These are phyloP conservation scores for Suillus tomentosus DNA, from an alignment of 768 basidiomycete species.

Conservation along the genomic window DNA sequence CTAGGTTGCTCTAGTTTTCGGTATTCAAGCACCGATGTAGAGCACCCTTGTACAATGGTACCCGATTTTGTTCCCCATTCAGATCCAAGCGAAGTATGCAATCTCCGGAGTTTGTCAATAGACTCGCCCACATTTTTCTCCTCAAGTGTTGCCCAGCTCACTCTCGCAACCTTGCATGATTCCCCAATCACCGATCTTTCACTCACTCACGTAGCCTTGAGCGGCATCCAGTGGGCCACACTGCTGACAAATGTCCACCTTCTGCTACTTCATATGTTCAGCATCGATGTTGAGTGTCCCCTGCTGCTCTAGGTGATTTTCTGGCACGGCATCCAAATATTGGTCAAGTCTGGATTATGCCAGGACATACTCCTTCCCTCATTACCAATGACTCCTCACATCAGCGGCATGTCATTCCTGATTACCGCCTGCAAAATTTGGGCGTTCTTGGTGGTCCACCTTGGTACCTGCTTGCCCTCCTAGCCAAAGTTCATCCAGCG, in stretches of 20 bases:
- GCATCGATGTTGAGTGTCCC: conserved; percentile 1
- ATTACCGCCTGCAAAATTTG: too few species aligned
- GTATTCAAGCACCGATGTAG: not conserved
- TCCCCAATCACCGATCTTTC: conserved; percentile 4
- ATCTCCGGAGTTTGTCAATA: not conserved
- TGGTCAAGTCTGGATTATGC: too few species aligned
- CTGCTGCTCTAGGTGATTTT: too few species aligned
- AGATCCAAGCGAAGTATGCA: not conserved
- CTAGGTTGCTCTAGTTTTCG: not conserved
- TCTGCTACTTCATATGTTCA: not conserved
- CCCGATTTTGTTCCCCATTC: not conserved
- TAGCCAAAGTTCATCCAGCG: too few species aligned
- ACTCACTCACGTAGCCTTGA: conserved; percentile 1
- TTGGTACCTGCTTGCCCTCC: too few species aligned
- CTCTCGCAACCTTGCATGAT: not conserved
- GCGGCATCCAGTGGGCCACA: not conserved
- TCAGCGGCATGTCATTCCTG: too few species aligned
- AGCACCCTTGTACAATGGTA: not conserved
- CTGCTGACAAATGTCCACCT: not conserved
- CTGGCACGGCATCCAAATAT: not conserved
- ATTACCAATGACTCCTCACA: too few species aligned
- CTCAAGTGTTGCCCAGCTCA: not conserved
- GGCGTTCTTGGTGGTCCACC: too few species aligned
- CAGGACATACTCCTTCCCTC: too few species aligned
- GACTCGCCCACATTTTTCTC: conserved; percentile 3